Conservation (phyloP, 139 green algal species). For the Mesotaenium endlicherianum region DNA sequence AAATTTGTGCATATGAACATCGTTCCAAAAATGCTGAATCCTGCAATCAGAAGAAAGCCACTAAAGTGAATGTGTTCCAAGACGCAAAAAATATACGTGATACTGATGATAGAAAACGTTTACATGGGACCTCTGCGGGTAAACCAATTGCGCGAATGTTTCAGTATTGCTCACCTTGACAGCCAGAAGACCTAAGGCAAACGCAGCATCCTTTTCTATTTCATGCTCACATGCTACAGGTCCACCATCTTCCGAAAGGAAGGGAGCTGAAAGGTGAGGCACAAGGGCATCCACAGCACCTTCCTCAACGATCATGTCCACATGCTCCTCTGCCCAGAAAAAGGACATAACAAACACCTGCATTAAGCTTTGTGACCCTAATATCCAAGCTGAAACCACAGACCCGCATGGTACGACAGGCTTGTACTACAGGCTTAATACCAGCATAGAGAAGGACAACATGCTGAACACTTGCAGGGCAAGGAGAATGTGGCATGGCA, state of each 20-base stretch:
- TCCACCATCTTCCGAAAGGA: slow-evolving; percentile 10
- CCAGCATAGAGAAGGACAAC: neutral
- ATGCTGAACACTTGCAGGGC: neutral
- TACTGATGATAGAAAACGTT: too few relatives aligned
- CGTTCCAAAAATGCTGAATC: too few relatives aligned
- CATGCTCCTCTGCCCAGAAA: slow-evolving; percentile 39
- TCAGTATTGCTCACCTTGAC: slow-evolving; percentile 24
- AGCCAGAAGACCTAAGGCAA: slow-evolving; percentile 40
- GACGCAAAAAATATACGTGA: too few relatives aligned
- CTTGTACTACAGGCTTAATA: neutral
- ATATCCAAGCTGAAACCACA: neutral
- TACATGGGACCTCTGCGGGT: too few relatives aligned
- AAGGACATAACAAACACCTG: neutral
- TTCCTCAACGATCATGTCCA: slow-evolving; percentile 45
- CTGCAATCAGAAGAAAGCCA: too few relatives aligned
- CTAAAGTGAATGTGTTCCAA: too few relatives aligned
- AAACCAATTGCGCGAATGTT: neutral
- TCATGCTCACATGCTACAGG: slow-evolving; percentile 45
- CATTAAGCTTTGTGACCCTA: neutral
- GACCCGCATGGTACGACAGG: neutral
- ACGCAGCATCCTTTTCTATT: slow-evolving; percentile 48
- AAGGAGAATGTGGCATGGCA: neutral
- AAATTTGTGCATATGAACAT: too few relatives aligned
- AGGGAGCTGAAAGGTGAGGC: slow-evolving; percentile 25
- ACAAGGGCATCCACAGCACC: slow-evolving; percentile 48